These are phyloP conservation scores for Flueggea neowawraea DNA, from an alignment of 441 rosid species.

Conservation along the genomic window DNA sequence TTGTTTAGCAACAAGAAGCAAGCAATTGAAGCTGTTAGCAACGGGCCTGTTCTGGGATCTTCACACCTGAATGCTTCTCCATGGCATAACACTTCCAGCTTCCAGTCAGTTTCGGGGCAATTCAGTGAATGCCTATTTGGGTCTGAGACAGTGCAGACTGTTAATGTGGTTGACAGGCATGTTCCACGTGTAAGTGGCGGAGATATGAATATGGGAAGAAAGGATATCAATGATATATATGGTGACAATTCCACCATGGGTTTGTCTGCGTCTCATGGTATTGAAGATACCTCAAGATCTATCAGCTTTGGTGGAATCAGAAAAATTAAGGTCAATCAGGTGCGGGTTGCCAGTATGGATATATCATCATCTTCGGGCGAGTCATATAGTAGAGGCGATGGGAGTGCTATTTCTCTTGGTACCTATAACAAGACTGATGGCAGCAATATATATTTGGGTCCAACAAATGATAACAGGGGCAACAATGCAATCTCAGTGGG, in stretches of 20 bases:
- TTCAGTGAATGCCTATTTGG: slow-evolving; percentile 42
- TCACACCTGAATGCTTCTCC: slow-evolving; percentile 30
- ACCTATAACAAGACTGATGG: slow-evolving; percentile 23
- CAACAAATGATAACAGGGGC: slow-evolving; percentile 37
- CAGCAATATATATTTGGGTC: slow-evolving; percentile 25
- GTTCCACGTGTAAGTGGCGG: slow-evolving; percentile 27
- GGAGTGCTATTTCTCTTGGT: slow-evolving; percentile 25
- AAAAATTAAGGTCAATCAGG: slow-evolving; percentile 58
- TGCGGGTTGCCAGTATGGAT: slow-evolving; percentile 36
- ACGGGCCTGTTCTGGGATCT: slow-evolving; percentile 33
- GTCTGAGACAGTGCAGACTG: slow-evolving; percentile 30
- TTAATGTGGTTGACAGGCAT: slow-evolving; percentile 36
- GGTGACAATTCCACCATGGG: slow-evolving; percentile 41
- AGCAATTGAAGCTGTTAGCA: slow-evolving; percentile 35
- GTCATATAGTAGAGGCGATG: slow-evolving; percentile 27
- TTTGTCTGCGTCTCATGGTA: slow-evolving; percentile 42
- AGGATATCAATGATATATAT: slow-evolving; percentile 37
- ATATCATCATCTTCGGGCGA: slow-evolving; percentile 32
- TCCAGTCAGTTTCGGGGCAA: slow-evolving; percentile 41
- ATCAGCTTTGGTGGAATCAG: slow-evolving; percentile 47
- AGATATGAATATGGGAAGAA: slow-evolving; percentile 39
- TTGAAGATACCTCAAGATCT: slow-evolving; percentile 41
- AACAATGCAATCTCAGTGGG: slow-evolving; percentile 32
- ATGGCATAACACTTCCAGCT: slow-evolving; percentile 39
- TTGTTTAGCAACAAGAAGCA: slow-evolving; percentile 53